Conservation (phyloP, 2,329 filamentous ascomycete species). For the Chalaropsis thielavioides region DNA sequence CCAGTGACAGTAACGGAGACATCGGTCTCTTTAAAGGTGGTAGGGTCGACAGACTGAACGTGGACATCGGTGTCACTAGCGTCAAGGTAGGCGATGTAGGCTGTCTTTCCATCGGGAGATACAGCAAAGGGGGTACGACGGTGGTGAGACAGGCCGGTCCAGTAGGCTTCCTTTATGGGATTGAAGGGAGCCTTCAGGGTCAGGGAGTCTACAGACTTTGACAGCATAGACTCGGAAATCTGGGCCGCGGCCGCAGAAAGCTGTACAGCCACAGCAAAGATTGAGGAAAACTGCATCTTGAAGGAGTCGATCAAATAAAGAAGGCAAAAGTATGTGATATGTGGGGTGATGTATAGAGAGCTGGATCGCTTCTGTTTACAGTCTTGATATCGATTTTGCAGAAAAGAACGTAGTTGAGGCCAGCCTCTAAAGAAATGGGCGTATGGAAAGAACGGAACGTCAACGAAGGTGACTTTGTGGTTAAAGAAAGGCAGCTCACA, state of each 20-base stretch:
- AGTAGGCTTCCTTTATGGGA: slow-evolving; percentile 45
- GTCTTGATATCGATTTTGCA: neutral
- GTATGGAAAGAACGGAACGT: slow-evolving; percentile 9
- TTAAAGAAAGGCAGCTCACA: slow-evolving; percentile 10
- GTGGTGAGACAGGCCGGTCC: slow-evolving; percentile 46
- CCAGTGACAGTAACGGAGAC: slow-evolving; percentile 36
- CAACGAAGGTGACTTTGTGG: slow-evolving; percentile 4
- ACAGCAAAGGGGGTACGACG: slow-evolving; percentile 48
- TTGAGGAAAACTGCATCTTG: neutral
- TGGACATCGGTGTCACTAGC: slow-evolving; percentile 40
- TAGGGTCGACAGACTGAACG: slow-evolving; percentile 40
- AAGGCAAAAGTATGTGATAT: neutral
- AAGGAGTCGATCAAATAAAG: neutral
- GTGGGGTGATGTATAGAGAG: too few species aligned
- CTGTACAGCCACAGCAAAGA: slow-evolving; percentile 4
- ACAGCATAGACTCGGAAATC: slow-evolving; percentile 20
- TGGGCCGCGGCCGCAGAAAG: slow-evolving; percentile 5
- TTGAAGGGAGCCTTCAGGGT: slow-evolving; percentile 38
- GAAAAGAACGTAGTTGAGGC: slow-evolving; percentile 7
- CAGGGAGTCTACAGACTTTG: slow-evolving; percentile 29
- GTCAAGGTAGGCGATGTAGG: slow-evolving; percentile 47
- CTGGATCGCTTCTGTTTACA: neutral
- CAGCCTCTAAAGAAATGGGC: slow-evolving; percentile 8
- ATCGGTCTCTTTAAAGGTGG: slow-evolving; percentile 40
- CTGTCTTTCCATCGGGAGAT: slow-evolving; percentile 43